A percentile compares a stretch with the other conserved stretches of the same genome.
Conservation (phyloP, 1,284 basidiomycete species). For the Rhodotorula glutinis region DNA sequence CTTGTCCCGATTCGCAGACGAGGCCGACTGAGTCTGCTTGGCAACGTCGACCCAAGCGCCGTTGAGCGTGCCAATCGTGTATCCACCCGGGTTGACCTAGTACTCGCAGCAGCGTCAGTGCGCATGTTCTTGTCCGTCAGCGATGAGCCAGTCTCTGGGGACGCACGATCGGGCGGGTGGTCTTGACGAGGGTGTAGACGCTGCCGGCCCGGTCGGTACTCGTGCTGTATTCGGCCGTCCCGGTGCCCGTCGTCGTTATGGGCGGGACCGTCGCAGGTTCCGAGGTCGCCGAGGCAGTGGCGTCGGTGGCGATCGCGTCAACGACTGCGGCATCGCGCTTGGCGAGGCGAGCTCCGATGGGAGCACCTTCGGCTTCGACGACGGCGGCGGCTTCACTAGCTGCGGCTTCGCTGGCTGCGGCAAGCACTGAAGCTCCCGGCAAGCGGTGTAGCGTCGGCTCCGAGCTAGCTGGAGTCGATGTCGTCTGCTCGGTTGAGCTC, state of each 20-base stretch:
- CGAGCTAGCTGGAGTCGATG: too few species aligned
- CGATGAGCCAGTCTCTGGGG: too few species aligned
- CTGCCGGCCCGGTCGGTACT: conserved; percentile 12
- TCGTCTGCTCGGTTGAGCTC: too few species aligned
- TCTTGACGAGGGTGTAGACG: conserved; percentile 30
- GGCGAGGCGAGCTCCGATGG: too few species aligned
- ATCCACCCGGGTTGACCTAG: conserved; percentile 29
- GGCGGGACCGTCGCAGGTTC: not conserved
- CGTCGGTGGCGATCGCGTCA: too few species aligned
- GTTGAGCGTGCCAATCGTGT: conserved; percentile 31
- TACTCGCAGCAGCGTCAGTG: not conserved
- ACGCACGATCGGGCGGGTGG: conserved; percentile 36
- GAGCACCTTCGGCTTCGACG: too few species aligned
- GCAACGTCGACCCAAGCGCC: conserved; percentile 30
- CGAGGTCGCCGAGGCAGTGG: not conserved
- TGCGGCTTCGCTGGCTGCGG: too few species aligned
- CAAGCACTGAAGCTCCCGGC: too few species aligned
- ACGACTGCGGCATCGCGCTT: too few species aligned
- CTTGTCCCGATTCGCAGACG: not conserved
- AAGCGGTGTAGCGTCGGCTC: too few species aligned
- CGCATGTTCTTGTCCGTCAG: too few species aligned
- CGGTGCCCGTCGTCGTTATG: not conserved
- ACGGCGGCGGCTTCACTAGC: too few species aligned
- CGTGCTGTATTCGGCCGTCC: conserved; percentile 15
- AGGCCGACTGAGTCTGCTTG: conserved; percentile 6